Base-by-base conservation (phyloP, 2,329 filamentous ascomycete species). In the Phoma sp. region DNA sequence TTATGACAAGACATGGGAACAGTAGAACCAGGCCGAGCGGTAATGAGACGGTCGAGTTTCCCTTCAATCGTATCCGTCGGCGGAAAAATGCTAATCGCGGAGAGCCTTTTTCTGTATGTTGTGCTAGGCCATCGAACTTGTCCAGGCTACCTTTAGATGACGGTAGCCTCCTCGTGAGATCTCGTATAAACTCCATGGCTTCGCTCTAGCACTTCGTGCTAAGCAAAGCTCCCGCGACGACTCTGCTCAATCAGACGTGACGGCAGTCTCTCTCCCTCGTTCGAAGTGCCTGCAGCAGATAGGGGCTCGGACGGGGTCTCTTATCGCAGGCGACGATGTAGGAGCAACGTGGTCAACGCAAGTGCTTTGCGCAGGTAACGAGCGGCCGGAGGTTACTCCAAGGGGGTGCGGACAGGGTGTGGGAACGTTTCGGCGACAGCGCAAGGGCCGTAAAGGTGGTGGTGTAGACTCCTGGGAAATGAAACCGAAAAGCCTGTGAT, bases 31-130 rank as follows among this genome's bases (percentile, higher is more conserved):
- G 87, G 64, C 93, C 93, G 47, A 99, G 81, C 24, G 95, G 95
- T 72, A 98, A 88, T 46, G 93, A 96, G 75, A 97, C 86, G 70
- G 89, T 90, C 50, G 93, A 97, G 77, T 96, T 96, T 68, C 91
- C 91, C 78, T 88, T 89, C 79, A 99, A 80, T 66, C 93, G 88
- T 80, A 99, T 85, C 46, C 93, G 90, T 71, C 91, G 86, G 66
- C 88, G 84, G 75, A 98, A 90, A 76, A 97, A 96, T 58, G 89
- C 88, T 68, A 96, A 80, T 67, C 81, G 80, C 14, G 83, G 79
- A 7, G 76, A 68, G 9, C 74, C 62, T 59, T 77, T 76, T 52
- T 78, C 77, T 45, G 75, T 71, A 30, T 74, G 77, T 60, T 69
- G 73, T 55, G 72, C 75, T 50, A 78, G 57, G 47, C 77, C 73